Evolutionary conservation across 2,329 filamentous ascomycete species (phyloP).

Genomic region (Epichloe hybrida): DNA sequence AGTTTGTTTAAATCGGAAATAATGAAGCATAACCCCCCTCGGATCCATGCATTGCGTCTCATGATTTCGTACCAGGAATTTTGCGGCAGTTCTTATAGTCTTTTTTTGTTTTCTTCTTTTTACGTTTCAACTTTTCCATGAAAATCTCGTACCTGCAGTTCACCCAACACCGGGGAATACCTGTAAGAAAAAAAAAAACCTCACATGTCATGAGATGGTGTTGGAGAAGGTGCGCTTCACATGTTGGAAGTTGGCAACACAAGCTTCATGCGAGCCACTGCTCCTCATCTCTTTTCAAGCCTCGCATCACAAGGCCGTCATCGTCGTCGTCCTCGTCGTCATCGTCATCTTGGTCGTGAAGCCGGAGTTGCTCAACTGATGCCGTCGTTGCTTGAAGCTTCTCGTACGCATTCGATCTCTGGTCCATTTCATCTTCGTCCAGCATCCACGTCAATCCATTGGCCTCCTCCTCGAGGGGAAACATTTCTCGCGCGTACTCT

Average conservation of each 20-base stretch:
- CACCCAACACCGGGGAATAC: background rate
- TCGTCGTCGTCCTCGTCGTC: constrained; percentile 39
- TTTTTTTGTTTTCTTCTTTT: background rate
- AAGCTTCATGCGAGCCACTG: constrained; percentile 39
- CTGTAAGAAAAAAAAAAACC: background rate
- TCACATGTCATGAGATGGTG: background rate
- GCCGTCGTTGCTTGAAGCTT: constrained; percentile 20
- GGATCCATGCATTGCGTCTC: background rate
- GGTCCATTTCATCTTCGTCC: constrained; percentile 31
- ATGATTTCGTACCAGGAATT: background rate
- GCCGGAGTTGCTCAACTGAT: constrained; percentile 25
- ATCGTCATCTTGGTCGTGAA: constrained; percentile 28
- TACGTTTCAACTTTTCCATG: background rate
- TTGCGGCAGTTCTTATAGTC: background rate
- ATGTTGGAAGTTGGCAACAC: background rate
- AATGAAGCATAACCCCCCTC: background rate
- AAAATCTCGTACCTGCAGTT: background rate
- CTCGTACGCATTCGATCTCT: constrained; percentile 20
- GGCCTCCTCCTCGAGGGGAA: constrained; percentile 84
- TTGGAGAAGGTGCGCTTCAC: background rate
- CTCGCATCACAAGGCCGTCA: constrained; percentile 44
- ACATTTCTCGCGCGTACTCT: constrained; percentile 89
- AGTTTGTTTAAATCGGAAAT: background rate
- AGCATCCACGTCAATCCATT: constrained; percentile 93
- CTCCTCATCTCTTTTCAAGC: constrained; percentile 43